Base-by-base conservation (phyloP, 345 rosid species). In the Aurinia saxatilis region DNA sequence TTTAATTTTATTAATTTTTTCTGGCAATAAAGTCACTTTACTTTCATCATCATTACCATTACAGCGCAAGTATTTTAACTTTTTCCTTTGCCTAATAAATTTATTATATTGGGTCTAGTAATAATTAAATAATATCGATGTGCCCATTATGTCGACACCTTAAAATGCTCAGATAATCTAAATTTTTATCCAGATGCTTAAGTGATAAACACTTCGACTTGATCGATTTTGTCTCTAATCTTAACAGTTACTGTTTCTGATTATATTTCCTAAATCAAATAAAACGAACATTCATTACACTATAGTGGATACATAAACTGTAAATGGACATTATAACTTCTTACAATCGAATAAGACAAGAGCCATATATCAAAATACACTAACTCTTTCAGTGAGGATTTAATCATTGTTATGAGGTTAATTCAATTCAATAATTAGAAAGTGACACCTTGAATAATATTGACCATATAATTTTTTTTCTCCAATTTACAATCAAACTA, bases 91-190 rank as follows among this genome's bases (percentile, higher is more conserved):
- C 12, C 44, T 37, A 62, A 46, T 47, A 49, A 45, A 37, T 50
- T 37, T 50, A 53, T 45, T 52, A 10, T 69, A 61, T 13, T 48
- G 18, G 41, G n/a, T 7, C 19, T 50, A 54, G 12, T 51, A 46
- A 35, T 13, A 10, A 45, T 9, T 44, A 47, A 25, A 38, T 27
- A 27, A 49, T 39, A 11, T 38, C 3, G 29, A 70, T 55, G 34
- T 55, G 69, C 51, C 64, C 69, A 63, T 25, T 39, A 23, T 63
- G 69, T 70, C 74, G 74, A 70, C 74, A 70, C 68, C 35, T 63
- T 1, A 13, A 7, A 21, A 11, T 4, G 0, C 6, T 7, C 23
- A 41, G n/a, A 67, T 44, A 16, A 60, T 40, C 17, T 21, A 21
- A 21, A 14, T 15, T 21, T 45, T 59, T 23, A 49, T 67, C 50